Percentiles rank a stretch among this genome's conserved stretches.
Conservation (phyloP, 345 rosid species). For the Melastoma malabathricum region DNA sequence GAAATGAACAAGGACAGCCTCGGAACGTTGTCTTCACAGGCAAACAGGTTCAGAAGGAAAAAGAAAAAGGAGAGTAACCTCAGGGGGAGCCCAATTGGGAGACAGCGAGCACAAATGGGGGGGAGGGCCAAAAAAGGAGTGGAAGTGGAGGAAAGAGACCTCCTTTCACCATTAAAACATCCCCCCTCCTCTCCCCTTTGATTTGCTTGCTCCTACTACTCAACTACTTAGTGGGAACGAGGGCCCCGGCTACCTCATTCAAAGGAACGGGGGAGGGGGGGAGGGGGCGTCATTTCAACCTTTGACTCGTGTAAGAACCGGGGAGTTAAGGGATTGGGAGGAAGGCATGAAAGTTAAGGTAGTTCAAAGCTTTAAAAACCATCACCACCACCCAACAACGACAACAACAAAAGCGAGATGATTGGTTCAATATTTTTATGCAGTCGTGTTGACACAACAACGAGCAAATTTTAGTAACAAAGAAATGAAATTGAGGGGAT, state of each 20-base stretch:
- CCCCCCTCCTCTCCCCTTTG: not conserved
- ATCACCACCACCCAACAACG: too few species aligned
- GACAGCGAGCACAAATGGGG: conserved; percentile 32
- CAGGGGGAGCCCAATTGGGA: conserved; percentile 4
- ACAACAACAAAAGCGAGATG: too few species aligned
- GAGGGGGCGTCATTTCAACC: too few species aligned
- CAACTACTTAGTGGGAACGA: conserved; percentile 25
- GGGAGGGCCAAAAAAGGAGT: conserved; percentile 19
- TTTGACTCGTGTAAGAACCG: too few species aligned
- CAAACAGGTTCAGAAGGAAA: conserved; percentile 5
- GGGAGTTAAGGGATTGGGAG: too few species aligned
- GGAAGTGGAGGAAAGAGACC: conserved; percentile 22
- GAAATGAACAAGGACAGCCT: conserved; percentile 6
- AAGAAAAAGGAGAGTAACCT: conserved; percentile 8
- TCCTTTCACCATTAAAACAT: conserved; percentile 14
- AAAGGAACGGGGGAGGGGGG: too few species aligned
- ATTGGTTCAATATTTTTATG: too few species aligned
- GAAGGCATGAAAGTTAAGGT: too few species aligned
- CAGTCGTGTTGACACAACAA: too few species aligned
- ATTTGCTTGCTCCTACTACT: not conserved
- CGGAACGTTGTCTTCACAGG: conserved; percentile 15
- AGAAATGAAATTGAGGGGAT: too few species aligned
- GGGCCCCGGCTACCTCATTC: conserved; percentile 19
- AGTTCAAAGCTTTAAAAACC: too few species aligned
- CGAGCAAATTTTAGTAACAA: too few species aligned